Evolutionary conservation across 768 basidiomycete species (phyloP).

Genomic region (Hygrocybe punicea): DNA sequence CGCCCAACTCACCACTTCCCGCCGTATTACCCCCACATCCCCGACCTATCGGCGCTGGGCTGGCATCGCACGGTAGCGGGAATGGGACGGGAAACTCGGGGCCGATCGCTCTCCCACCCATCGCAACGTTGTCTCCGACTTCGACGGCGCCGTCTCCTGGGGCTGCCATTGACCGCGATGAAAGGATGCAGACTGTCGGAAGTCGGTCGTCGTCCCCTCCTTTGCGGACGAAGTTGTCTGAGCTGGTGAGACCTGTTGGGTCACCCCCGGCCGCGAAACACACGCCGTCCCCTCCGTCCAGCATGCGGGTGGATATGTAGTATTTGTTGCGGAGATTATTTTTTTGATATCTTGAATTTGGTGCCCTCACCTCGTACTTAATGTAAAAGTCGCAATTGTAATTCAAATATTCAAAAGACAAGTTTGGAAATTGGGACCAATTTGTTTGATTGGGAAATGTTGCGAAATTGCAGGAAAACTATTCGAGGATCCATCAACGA

Average conservation of each 20-base stretch:
- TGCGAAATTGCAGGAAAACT: background rate
- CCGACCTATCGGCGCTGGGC: constrained; percentile 60
- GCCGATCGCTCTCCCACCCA: constrained; percentile 62
- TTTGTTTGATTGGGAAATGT: too few relatives aligned
- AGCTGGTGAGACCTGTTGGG: constrained; percentile 47
- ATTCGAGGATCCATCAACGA: too few relatives aligned
- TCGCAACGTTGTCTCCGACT: constrained; percentile 62
- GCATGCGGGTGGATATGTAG: constrained; percentile 25
- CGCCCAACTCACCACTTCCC: constrained; percentile 52
- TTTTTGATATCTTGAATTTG: background rate
- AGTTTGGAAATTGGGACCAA: too few relatives aligned
- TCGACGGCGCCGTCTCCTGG: constrained; percentile 55
- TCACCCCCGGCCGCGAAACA: constrained; percentile 53
- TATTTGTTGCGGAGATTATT: background rate
- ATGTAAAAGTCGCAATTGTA: too few relatives aligned
- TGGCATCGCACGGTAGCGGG: constrained; percentile 38
- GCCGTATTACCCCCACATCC: constrained; percentile 71
- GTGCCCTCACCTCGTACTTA: background rate
- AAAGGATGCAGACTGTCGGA: constrained; percentile 55
- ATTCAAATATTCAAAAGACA: too few relatives aligned
- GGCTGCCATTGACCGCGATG: constrained; percentile 43
- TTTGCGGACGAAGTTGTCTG: constrained; percentile 51
- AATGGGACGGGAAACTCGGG: constrained; percentile 21
- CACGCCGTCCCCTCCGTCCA: constrained; percentile 53
- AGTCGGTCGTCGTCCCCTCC: constrained; percentile 50